phyloP scores from a whole-genome alignment of 441 rosid species.

The Brassica hybrid region DNA sequence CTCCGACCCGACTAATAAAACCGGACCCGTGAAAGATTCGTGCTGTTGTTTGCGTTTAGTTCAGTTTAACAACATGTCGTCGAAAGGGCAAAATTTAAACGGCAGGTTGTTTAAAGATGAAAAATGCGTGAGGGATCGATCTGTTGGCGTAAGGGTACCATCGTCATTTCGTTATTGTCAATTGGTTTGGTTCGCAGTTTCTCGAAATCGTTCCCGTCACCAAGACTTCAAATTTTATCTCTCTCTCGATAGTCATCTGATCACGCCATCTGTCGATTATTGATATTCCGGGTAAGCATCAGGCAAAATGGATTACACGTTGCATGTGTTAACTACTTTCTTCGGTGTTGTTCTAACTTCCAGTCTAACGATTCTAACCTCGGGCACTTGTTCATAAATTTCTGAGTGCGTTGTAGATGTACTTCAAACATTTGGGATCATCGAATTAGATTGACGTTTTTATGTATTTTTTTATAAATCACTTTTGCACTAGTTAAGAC shows the following conservation, averaged over 20 bases:
- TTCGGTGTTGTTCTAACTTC: not conserved
- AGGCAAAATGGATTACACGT: not conserved
- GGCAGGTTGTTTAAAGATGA: slow-evolving; percentile 6
- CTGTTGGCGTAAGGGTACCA: not conserved
- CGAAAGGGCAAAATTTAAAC: not conserved
- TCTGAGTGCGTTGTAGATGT: no score
- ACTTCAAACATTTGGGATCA: not conserved
- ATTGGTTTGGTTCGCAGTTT: not conserved
- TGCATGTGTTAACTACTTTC: not conserved
- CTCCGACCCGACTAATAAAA: slow-evolving; percentile 13
- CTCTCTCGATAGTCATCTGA: not conserved
- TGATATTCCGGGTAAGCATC: not conserved
- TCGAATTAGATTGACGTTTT: not conserved
- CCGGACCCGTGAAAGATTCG: slow-evolving; percentile 2
- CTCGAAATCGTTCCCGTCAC: slow-evolving; percentile 33
- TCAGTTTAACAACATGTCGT: slow-evolving; percentile 17
- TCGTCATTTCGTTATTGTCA: not conserved
- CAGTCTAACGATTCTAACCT: no score
- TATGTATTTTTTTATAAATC: not conserved
- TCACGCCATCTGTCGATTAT: not conserved
- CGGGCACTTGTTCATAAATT: no score
- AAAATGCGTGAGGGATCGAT: not conserved
- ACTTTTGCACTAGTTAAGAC: not conserved
- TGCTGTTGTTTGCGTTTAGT: slow-evolving; percentile 3
- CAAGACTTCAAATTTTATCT: slow-evolving; percentile 14